Percentiles rank a stretch among this genome's conserved stretches.
Conservation (phyloP, 2,329 filamentous ascomycete genomes). For the Ceratocystis cubensis region DNA sequence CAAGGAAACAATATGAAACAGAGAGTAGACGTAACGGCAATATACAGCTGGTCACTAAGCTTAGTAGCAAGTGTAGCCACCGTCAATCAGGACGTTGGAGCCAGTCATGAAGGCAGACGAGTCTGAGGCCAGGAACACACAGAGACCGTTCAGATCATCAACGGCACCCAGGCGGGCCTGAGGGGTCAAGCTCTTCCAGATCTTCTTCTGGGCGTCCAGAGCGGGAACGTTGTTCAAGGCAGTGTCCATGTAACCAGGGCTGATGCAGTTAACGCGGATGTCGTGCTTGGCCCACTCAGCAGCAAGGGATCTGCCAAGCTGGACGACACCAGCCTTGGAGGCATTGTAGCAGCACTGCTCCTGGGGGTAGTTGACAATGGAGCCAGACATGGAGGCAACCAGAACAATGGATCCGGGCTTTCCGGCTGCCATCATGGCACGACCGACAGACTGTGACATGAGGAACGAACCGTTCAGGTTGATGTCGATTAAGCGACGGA, state of each 20-base stretch:
- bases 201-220: conserved; percentile 69
- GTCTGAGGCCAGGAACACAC: conserved; percentile 63
- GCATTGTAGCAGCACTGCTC: conserved; percentile 76
- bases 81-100: conserved; percentile 58
- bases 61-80: conserved; percentile 54
- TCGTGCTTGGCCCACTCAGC: conserved; percentile 73
- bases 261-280: conserved; percentile 76
- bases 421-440: conserved; percentile 58
- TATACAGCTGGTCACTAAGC: conserved; percentile 7
- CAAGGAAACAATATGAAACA: background rate
- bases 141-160: conserved; percentile 65
- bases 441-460: conserved; percentile 59
- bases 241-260: conserved; percentile 78
- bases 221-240: conserved; percentile 66
- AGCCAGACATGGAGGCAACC: conserved; percentile 69
- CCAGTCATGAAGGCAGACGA: conserved; percentile 67
- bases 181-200: conserved; percentile 63
- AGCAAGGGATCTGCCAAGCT: conserved; percentile 67
- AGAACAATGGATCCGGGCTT: conserved; percentile 63
- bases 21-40: conserved; percentile 1
- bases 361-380: conserved; percentile 76
- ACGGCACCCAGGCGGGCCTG: conserved; percentile 60
- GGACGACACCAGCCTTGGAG: conserved; percentile 67
- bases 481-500: conserved; percentile 68
- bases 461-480: conserved; percentile 71